These are phyloP conservation scores for Curvularia eragrostidis DNA, from an alignment of 2,329 filamentous ascomycete species.

Conservation along the genomic window DNA sequence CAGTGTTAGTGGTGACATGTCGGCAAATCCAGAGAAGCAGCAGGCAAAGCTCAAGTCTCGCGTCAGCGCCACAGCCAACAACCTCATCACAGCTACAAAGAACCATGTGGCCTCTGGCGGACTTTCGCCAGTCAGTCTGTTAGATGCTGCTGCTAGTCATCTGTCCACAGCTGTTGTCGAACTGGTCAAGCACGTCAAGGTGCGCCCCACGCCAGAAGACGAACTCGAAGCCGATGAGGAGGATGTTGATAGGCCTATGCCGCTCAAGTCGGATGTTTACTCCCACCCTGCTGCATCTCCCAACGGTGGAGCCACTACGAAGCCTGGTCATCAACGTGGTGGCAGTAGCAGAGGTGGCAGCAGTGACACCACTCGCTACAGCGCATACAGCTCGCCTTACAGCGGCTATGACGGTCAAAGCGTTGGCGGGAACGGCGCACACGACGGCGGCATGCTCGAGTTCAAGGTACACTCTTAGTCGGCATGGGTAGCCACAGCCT, in stretches of 20 bases:
- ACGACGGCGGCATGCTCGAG: conserved; percentile 58
- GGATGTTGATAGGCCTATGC: conserved; percentile 45
- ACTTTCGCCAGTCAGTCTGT: conserved; percentile 87
- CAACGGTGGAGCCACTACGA: conserved; percentile 16
- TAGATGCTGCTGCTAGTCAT: conserved; percentile 93
- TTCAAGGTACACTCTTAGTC: conserved; percentile 60
- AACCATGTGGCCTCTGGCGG: conserved; percentile 85
- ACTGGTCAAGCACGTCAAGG: conserved; percentile 81
- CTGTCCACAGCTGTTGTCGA: conserved; percentile 86
- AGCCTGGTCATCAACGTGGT: conserved; percentile 30
- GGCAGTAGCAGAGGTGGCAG: conserved; percentile 49
- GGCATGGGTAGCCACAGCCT: conserved; percentile 9
- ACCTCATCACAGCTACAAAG: conserved; percentile 91
- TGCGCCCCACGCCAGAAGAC: conserved; percentile 74
- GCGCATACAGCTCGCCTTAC: conserved; percentile 46
- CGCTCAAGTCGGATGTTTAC: conserved; percentile 34
- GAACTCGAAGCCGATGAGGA: conserved; percentile 80
- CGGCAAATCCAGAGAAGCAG: conserved; percentile 54
- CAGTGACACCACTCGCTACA: conserved; percentile 45
- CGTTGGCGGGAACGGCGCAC: conserved; percentile 33
- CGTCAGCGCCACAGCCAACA: conserved; percentile 93
- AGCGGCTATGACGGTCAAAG: conserved; percentile 47
- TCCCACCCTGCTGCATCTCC: conserved; percentile 26
- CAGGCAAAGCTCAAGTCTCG: conserved; percentile 76
- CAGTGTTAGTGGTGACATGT: conserved; percentile 44